phyloP scores from a whole-genome alignment of 2,329 filamentous ascomycete genomes.

The Alternaria sp. region DNA sequence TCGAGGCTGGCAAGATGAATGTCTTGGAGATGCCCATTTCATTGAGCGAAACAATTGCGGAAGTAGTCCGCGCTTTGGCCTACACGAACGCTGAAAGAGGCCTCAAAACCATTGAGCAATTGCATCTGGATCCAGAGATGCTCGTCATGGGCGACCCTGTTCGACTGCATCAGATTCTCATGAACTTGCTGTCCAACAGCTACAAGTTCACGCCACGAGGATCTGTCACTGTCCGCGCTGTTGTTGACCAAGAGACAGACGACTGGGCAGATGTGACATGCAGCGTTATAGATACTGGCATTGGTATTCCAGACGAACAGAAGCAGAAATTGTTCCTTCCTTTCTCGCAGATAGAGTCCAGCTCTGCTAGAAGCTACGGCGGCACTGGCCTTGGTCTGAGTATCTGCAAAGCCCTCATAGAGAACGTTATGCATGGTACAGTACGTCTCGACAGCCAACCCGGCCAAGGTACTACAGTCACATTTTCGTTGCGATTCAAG shows the following conservation, averaged over 20 bases:
- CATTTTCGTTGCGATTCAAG: conserved; percentile 84
- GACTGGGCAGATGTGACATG: conserved; percentile 78
- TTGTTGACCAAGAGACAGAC: conserved; percentile 72
- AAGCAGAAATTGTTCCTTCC: conserved; percentile 87
- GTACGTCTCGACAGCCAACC: conserved; percentile 82
- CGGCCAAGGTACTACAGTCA: conserved; percentile 72
- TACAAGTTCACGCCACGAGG: conserved; percentile 92
- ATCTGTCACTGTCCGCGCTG: conserved; percentile 81
- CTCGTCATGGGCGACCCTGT: conserved; percentile 60
- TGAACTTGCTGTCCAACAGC: conserved; percentile 89
- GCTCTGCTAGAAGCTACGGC: conserved; percentile 87
- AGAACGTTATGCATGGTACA: conserved; percentile 86
- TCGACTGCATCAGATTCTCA: conserved; percentile 60
- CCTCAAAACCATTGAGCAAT: conserved; percentile 63
- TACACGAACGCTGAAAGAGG: conserved; percentile 68
- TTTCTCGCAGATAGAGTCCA: conserved; percentile 90
- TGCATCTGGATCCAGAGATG: conserved; percentile 62
- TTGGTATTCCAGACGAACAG: conserved; percentile 84
- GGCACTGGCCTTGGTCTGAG: conserved; percentile 89
- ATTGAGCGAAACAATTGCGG: conserved; percentile 64
- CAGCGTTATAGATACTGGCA: conserved; percentile 88
- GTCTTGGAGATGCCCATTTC: conserved; percentile 66
- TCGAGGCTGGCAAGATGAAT: conserved; percentile 61
- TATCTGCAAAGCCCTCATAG: conserved; percentile 93
- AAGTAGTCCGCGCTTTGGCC: conserved; percentile 67